Conservation (phyloP, 2,329 filamentous ascomycete species). For the Cladosporium sphaerospermum region DNA sequence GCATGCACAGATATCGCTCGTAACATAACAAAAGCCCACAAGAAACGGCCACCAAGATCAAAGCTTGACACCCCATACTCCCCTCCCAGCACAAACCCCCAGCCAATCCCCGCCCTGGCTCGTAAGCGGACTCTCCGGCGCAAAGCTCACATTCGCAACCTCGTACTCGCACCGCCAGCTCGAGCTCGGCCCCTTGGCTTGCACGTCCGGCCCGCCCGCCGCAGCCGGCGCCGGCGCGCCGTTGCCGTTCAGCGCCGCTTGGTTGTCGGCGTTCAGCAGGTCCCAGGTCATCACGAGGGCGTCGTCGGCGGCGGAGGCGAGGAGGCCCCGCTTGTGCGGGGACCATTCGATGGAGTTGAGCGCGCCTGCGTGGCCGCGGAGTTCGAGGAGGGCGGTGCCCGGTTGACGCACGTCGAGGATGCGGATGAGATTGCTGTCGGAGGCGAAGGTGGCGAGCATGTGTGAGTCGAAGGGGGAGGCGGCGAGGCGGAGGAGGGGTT, state of each 20-base stretch:
- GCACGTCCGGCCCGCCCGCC: neutral
- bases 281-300: constrained; percentile 92
- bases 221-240: constrained; percentile 15
- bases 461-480: constrained; percentile 94
- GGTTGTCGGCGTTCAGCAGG: constrained; percentile 60
- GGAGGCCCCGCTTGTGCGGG: constrained; percentile 73
- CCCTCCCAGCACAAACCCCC: constrained; percentile 72
- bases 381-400: constrained; percentile 86
- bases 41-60: constrained; percentile 21
- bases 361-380: constrained; percentile 77
- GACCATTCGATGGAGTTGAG: constrained; percentile 97
- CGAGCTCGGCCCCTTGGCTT: constrained; percentile 58
- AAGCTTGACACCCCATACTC: constrained; percentile 68
- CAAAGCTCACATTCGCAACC: constrained; percentile 79
- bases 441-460: constrained; percentile 92
- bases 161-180: constrained; percentile 85
- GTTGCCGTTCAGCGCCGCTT: constrained; percentile 27
- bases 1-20: no score
- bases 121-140: constrained; percentile 62
- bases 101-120: constrained; percentile 74
- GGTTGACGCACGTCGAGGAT: constrained; percentile 95
- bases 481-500: constrained; percentile 69
- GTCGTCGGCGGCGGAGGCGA: constrained; percentile 89
- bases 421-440: constrained; percentile 85
- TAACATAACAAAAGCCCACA: no score